Conservation (phyloP, 106 monocot genomes). For the Triglochin maritima region DNA sequence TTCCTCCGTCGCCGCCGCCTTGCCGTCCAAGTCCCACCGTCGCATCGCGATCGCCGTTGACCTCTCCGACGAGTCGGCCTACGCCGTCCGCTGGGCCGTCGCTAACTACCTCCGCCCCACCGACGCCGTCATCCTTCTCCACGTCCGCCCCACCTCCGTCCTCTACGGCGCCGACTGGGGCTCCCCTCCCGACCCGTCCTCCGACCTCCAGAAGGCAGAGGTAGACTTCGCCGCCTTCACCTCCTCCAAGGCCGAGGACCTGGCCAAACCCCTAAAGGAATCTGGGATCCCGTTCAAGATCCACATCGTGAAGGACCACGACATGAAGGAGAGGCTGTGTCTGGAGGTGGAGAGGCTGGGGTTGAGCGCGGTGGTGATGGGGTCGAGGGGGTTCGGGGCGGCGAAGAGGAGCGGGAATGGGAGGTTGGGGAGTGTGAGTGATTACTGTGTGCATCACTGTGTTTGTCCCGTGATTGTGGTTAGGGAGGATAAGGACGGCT, state of each 20-base stretch:
- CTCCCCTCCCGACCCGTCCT: slow-evolving; percentile 13
- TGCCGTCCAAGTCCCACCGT: slow-evolving; percentile 8
- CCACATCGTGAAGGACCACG: slow-evolving; percentile 38
- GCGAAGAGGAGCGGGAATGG: slow-evolving; percentile 9
- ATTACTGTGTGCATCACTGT: slow-evolving; percentile 29
- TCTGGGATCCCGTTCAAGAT: slow-evolving; percentile 26
- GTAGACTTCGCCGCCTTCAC: slow-evolving; percentile 25
- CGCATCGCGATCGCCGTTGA: slow-evolving; percentile 38
- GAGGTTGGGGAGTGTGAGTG: slow-evolving; percentile 22
- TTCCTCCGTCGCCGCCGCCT: slow-evolving; percentile 17
- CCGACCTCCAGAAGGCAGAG: slow-evolving; percentile 20
- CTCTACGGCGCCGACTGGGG: slow-evolving; percentile 46
- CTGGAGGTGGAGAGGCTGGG: slow-evolving; percentile 27
- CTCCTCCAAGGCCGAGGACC: slow-evolving; percentile 19
- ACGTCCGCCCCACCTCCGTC: slow-evolving; percentile 30
- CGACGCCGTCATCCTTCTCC: slow-evolving; percentile 36
- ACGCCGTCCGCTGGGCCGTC: slow-evolving; percentile 34
- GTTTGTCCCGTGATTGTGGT: slow-evolving; percentile 25
- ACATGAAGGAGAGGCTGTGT: slow-evolving; percentile 31
- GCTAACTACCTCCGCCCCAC: slow-evolving; percentile 39
- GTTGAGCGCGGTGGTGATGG: slow-evolving; percentile 21
- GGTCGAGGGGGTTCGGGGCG: slow-evolving; percentile 18
- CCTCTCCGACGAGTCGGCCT: slow-evolving; percentile 31
- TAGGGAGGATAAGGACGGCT: slow-evolving; percentile 10
- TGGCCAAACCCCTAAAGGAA: slow-evolving; percentile 19